phyloP scores from a whole-genome alignment of 1,284 basidiomycete genomes.

The Rhodotorula sp. region DNA sequence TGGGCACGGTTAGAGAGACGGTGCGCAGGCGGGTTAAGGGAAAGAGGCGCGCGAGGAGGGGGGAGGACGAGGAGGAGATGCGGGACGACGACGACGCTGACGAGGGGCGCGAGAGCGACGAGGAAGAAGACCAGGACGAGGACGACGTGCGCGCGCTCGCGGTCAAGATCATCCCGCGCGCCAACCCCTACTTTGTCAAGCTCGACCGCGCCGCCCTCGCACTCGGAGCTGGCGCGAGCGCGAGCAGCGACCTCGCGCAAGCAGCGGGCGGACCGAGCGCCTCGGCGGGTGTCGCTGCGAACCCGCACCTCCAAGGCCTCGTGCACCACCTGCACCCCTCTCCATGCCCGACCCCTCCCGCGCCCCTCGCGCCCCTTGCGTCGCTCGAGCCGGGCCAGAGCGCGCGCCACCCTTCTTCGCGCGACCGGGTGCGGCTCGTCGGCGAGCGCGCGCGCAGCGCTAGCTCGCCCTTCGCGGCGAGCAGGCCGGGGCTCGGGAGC shows the following conservation, averaged over 20 bases:
- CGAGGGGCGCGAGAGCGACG: constrained; percentile 1
- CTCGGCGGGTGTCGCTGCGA: too few species aligned
- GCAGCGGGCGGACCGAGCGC: too few species aligned
- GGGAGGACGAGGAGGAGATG: not conserved
- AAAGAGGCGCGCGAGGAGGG: not conserved
- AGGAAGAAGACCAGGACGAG: constrained; percentile 1
- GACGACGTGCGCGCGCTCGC: constrained; percentile 13
- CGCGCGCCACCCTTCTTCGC: constrained; percentile 2
- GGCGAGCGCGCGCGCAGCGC: constrained; percentile 12
- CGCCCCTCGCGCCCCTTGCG: not conserved
- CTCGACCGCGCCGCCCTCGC: not conserved
- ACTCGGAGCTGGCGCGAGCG: not conserved
- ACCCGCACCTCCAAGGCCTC: not conserved
- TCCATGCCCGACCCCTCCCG: constrained; percentile 4
- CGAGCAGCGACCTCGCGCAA: too few species aligned
- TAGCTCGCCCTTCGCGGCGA: constrained; percentile 5
- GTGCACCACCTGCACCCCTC: constrained; percentile 2
- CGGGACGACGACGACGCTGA: constrained; percentile 51
- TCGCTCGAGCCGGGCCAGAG: too few species aligned
- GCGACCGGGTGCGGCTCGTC: not conserved
- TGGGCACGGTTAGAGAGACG: constrained; percentile 79
- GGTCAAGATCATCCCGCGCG: constrained; percentile 24
- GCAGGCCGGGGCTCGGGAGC: not conserved
- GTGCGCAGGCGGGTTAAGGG: constrained; percentile 50
- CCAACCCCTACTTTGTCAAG: constrained; percentile 7